Percentiles rank a stretch among this genome's conserved stretches.
Evolutionary conservation across 345 rosid species (phyloP).

Genomic region (Passiflora organensis): DNA sequence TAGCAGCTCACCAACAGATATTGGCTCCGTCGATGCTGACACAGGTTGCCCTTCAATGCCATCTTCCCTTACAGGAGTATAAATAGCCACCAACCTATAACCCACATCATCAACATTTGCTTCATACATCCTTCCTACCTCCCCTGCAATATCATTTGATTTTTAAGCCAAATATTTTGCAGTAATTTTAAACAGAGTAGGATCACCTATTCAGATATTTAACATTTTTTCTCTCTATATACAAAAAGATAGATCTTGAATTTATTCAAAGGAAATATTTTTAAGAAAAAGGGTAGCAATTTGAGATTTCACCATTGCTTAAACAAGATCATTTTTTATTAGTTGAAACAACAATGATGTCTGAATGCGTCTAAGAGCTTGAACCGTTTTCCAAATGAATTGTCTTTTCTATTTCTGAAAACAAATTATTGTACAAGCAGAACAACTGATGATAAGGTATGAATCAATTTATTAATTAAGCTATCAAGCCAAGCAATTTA

Average conservation of each 20-base stretch:
- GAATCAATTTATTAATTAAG: too few relatives aligned
- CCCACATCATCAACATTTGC: constrained; percentile 99
- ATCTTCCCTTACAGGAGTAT: constrained; percentile 85
- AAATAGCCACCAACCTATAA: constrained; percentile 80
- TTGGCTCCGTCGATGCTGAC: constrained; percentile 91
- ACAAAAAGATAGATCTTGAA: too few relatives aligned
- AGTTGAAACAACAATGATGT: too few relatives aligned
- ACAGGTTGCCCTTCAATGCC: constrained; percentile 94
- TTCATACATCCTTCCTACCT: constrained; percentile 88
- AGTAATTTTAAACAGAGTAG: neutral
- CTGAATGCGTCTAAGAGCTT: too few relatives aligned
- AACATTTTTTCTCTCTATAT: neutral
- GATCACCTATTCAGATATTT: neutral
- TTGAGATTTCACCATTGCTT: neutral
- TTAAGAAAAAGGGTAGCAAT: neutral
- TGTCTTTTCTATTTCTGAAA: too few relatives aligned
- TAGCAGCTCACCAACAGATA: constrained; percentile 67
- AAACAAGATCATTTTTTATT: too few relatives aligned
- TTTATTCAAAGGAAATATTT: neutral
- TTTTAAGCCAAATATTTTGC: constrained; percentile 7
- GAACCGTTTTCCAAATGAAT: too few relatives aligned
- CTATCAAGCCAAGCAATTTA: too few relatives aligned
- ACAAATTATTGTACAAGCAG: too few relatives aligned
- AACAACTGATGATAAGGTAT: too few relatives aligned
- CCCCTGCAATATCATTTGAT: constrained; percentile 53